Evolutionary conservation across 2,329 filamentous ascomycete genomes (phyloP), one percentile per base, ranked within the genome.

Genomic region (Rhytidhysteron rufulum): DNA sequence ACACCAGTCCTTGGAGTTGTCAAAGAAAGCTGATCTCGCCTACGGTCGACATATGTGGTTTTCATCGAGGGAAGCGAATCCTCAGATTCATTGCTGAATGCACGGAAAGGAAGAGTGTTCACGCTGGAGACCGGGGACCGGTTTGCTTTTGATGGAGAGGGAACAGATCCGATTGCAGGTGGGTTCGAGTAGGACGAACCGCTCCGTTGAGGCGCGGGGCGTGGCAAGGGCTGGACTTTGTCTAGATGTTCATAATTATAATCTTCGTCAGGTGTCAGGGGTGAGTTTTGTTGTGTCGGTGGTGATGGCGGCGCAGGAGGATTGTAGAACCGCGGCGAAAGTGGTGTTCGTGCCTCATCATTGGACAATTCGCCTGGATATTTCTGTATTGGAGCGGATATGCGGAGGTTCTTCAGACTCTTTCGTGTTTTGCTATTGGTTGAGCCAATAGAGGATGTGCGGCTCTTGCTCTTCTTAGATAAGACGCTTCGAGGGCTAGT

Each of bases 301-400:
- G 73, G 72, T 5, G 69, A 69, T n/a, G 78, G 78, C 2, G 78
- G 75, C 6, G 73, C 70, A 2, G 74, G 72, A 1, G 75, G 75
- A 34, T 72, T 72, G 60, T 80, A 80, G 47, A 73, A 65, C 31
- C 77, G 69, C 7, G 78, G 78, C 2, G 77, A 78, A 4, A 82
- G 65, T 2, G 78, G 74, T n/a, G 68, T 72, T 24, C 69, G 66
- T 3, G 66, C 62, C 45, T 75, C 70, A 44, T 74, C 73, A 34
- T 72, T 65, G 30, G 60, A 59, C 31, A 65, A 55, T 4, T 65
- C 60, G 19, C 62, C 61, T 0, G 67, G 62, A 42, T 66, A 66
- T 18, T 68, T 64, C 13, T 72, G 68, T 9, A 79, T 62, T 2
- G 78, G 78, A 6, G 74, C 70, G 16, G 76, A 79, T 49, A 83